Percentiles rank a stretch among this genome's conserved stretches.
Conservation (phyloP, 495 filamentous ascomycete species). For the Aspergillus saccharolyticus region DNA sequence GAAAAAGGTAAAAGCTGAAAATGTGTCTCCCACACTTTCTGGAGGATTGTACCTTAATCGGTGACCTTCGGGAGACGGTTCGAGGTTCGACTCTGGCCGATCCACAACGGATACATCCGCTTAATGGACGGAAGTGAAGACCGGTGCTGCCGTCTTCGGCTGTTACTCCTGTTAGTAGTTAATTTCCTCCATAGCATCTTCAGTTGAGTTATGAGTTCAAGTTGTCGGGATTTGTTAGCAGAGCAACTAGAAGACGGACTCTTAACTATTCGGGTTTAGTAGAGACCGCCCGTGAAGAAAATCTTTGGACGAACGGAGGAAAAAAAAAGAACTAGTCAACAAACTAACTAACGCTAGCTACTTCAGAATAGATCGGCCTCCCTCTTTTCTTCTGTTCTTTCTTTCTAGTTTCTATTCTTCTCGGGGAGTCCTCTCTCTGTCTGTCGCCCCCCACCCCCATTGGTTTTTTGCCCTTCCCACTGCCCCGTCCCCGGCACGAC, state of each 20-base stretch:
- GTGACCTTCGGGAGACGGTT: neutral
- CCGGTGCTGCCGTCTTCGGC: neutral
- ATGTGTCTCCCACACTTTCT: too few relatives aligned
- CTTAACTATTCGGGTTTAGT: neutral
- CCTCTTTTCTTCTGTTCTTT: neutral
- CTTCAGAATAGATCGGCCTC: neutral
- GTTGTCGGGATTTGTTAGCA: too few relatives aligned
- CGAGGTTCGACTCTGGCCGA: neutral
- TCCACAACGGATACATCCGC: constrained; percentile 1
- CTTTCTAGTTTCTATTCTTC: neutral
- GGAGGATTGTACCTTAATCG: neutral
- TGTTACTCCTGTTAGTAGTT: too few relatives aligned
- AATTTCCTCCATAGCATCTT: too few relatives aligned
- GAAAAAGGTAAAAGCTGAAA: neutral
- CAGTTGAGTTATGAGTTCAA: too few relatives aligned
- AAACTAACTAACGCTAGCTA: neutral
- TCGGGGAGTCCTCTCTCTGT: neutral
- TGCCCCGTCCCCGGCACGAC: neutral
- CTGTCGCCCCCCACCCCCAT: neutral
- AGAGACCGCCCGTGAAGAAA: too few relatives aligned
- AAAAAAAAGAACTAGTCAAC: too few relatives aligned
- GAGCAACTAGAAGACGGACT: neutral
- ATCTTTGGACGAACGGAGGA: too few relatives aligned
- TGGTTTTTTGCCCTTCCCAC: neutral
- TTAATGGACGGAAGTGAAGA: constrained; percentile 8